These are phyloP conservation scores for Aechmea fasciata DNA, from an alignment of 176 grass and related monocot species.

Conservation along the genomic window DNA sequence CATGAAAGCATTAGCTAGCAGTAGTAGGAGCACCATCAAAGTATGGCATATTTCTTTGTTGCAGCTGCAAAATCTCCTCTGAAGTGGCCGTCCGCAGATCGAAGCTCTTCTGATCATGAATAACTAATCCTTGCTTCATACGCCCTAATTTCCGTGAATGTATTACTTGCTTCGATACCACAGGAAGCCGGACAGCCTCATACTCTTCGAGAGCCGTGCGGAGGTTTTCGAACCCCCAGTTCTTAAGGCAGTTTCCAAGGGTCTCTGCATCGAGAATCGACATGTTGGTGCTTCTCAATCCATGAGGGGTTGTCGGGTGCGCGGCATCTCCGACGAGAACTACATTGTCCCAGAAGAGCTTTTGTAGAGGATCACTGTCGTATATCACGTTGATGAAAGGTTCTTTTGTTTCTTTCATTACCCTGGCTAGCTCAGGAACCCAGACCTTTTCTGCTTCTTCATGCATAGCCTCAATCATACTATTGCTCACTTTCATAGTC, in stretches of 20 bases:
- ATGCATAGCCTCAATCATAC: constrained; percentile 43
- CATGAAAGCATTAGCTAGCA: neutral
- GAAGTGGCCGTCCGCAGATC: constrained; percentile 10
- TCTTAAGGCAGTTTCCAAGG: constrained; percentile 50
- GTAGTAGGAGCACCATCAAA: constrained; percentile 29
- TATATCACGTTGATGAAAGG: constrained; percentile 87
- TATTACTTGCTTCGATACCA: constrained; percentile 48
- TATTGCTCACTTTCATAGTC: constrained; percentile 47
- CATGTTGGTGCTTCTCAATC: constrained; percentile 89
- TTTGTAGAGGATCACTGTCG: constrained; percentile 46
- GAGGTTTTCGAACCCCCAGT: constrained; percentile 14
- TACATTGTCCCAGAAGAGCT: constrained; percentile 47
- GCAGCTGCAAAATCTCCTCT: constrained; percentile 24
- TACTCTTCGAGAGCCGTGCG: constrained; percentile 36
- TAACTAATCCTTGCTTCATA: constrained; percentile 56
- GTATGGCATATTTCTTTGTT: constrained; percentile 64
- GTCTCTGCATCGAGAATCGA: constrained; percentile 50
- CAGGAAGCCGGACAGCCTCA: constrained; percentile 43
- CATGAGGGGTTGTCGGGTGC: constrained; percentile 83
- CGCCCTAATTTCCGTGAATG: constrained; percentile 62
- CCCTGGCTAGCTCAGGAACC: constrained; percentile 48
- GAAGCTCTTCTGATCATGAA: constrained; percentile 18
- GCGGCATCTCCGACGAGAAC: constrained; percentile 66
- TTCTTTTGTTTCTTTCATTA: constrained; percentile 44
- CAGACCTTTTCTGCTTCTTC: constrained; percentile 49